Base-by-base conservation (phyloP, 1,139 yeast genomes). In the Yamadazyma mexicana region DNA sequence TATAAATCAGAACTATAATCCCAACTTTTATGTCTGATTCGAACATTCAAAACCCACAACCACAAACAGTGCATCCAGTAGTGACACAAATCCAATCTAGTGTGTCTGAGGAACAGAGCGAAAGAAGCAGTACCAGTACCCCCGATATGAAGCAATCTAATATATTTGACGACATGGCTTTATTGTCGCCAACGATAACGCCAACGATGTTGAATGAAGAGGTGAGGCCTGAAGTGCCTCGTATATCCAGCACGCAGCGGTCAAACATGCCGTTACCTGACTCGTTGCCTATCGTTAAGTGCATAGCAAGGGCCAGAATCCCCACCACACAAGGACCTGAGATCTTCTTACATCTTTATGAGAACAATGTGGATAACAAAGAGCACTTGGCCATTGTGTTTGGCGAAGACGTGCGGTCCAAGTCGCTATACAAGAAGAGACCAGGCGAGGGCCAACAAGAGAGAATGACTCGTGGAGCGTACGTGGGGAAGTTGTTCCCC, bases 301-400 rank as follows among this genome's bases (percentile, higher is more conserved):
- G 98, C 61, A 77, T 88, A 45, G 96, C 96, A 3, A 70, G 98
- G 43, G 98, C 98, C 2, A 69, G 96, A 45, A 88, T 89, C 45
- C 96, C 96, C 33, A 88, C 96, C n/a, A 87, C 94, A 1, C 80
- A 81, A 40, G 95, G 96, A 4, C 91, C 95, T 1, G 98, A 94
- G 55, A 88, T 91, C 39, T 94, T 89, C 52, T 69, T 94, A 42
- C 98, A 94, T 64, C 64, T 94, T 37, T 94, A 92, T 64, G 77
- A 85, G 40, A 92, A 92, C 58, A 81, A 88, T 56, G 66, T 83
- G 42, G 99, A 94, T 63, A 73, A 79, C 43, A 94, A 94, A 62
- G 99, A 94, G 62, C 99, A 94, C 63, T 69, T 94, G 53, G 98
- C 98, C 8, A 92, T 94, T 45, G 98, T 92, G 3, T 92, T 92